These are phyloP conservation scores for Fusarium setosum DNA, from an alignment of 2,329 filamentous ascomycete species.

Conservation along the genomic window DNA sequence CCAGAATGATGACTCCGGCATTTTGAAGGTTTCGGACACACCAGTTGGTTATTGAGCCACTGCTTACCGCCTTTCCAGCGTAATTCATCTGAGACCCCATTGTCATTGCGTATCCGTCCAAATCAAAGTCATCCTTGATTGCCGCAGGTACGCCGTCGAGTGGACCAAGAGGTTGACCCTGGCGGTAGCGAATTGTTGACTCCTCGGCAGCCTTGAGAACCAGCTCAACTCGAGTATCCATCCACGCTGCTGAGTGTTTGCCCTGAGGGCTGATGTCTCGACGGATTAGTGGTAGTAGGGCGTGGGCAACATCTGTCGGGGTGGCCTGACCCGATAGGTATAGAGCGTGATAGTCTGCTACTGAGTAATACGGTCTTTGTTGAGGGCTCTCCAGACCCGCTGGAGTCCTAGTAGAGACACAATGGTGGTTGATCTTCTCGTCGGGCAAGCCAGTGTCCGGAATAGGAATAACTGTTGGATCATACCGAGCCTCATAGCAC, in stretches of 20 bases:
- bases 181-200: conserved; percentile 59
- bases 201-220: conserved; percentile 55
- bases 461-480: conserved; percentile 57
- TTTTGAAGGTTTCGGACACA: conserved; percentile 76
- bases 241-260: conserved; percentile 56
- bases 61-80: conserved; percentile 56
- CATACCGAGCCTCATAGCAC: conserved; percentile 59
- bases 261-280: conserved; percentile 51
- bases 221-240: conserved; percentile 54
- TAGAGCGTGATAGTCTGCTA: conserved; percentile 56
- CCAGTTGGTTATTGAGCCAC: conserved; percentile 68
- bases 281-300: conserved; percentile 57
- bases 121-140: conserved; percentile 80
- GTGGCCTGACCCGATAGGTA: conserved; percentile 57
- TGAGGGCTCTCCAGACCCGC: background rate
- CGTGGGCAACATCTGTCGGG: conserved; percentile 55
- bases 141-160: conserved; percentile 80
- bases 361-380: conserved; percentile 56
- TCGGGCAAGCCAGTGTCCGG: no score
- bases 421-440: background rate
- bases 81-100: conserved; percentile 72
- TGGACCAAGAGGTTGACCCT: conserved; percentile 67
- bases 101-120: conserved; percentile 76
- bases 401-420: no score
- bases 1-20: conserved; percentile 76